These are phyloP conservation scores for Litchi chinensis DNA, from an alignment of 345 rosid genomes.

Conservation along the genomic window DNA sequence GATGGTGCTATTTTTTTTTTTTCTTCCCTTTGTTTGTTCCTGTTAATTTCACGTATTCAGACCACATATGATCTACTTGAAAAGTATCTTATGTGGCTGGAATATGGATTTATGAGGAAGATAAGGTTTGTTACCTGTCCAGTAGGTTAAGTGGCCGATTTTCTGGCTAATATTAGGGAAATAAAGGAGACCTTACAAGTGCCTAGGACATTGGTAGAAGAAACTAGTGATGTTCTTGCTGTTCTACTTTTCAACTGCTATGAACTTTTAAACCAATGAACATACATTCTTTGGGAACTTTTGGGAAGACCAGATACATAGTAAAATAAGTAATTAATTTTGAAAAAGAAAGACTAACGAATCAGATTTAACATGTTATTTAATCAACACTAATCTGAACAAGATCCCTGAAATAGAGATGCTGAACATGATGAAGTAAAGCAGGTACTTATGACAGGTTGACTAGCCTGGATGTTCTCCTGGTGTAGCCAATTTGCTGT, in stretches of 20 bases:
- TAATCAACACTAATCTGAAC: neutral
- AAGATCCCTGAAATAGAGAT: slow-evolving; percentile 32
- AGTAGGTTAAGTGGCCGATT: neutral
- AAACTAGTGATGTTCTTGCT: neutral
- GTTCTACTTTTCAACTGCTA: neutral
- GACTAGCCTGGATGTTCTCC: slow-evolving; percentile 38
- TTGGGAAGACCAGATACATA: neutral
- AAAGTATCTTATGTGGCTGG: neutral
- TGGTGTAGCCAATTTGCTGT: slow-evolving; percentile 46
- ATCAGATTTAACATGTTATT: neutral
- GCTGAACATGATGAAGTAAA: slow-evolving; percentile 42
- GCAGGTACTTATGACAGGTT: slow-evolving; percentile 55
- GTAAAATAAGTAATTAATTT: neutral
- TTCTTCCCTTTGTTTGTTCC: neutral
- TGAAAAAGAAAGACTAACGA: neutral
- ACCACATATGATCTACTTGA: neutral
- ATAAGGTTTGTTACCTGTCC: neutral
- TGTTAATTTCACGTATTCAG: neutral
- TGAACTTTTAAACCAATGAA: neutral
- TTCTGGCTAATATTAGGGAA: neutral
- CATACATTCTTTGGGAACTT: neutral
- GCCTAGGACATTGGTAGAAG: neutral
- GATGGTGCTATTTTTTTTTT: too few species aligned
- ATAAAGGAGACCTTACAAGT: neutral
- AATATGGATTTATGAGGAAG: neutral